phyloP scores from a whole-genome alignment of 495 filamentous ascomycete genomes.

The Sordaria brevicollis region DNA sequence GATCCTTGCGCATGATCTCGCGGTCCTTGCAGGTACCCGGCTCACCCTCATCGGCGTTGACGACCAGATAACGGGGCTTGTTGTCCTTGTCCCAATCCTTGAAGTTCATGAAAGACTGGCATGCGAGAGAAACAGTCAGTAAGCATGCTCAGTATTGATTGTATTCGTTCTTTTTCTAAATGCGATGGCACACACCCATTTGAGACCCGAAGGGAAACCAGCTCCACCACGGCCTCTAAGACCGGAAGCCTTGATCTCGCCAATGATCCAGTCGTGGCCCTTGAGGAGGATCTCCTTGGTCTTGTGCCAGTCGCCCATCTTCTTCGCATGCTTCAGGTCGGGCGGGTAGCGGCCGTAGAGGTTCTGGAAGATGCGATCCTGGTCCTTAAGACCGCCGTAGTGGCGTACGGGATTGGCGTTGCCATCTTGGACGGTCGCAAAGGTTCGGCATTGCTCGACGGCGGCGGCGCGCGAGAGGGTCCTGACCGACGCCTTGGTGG shows the following conservation, averaged over 20 bases:
- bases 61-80: slow-evolving; percentile 89
- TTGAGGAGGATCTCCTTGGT: slow-evolving; percentile 97
- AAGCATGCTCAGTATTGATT: slow-evolving; percentile 4
- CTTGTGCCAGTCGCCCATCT: slow-evolving; percentile 98
- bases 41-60: slow-evolving; percentile 98
- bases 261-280: slow-evolving; percentile 97
- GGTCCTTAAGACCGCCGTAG: slow-evolving; percentile 81
- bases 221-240: slow-evolving; percentile 93
- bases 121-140: slow-evolving; percentile 15
- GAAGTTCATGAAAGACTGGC: slow-evolving; percentile 97
- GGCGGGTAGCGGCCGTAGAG: slow-evolving; percentile 86
- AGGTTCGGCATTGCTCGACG: slow-evolving; percentile 23
- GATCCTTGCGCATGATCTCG: slow-evolving; percentile 99
- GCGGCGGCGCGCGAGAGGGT: slow-evolving; percentile 28
- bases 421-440: slow-evolving; percentile 86
- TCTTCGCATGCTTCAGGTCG: slow-evolving; percentile 89
- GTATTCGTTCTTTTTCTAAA: background rate
- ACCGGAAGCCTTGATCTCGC: slow-evolving; percentile 91
- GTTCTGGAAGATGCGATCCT: slow-evolving; percentile 98
- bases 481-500: slow-evolving; percentile 32
- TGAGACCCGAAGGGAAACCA: slow-evolving; percentile 94
- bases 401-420: slow-evolving; percentile 53
- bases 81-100: slow-evolving; percentile 98
- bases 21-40: slow-evolving; percentile 98
- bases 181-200: slow-evolving; percentile 66